Evolutionary conservation across 2,329 filamentous ascomycete species (phyloP), one percentile per base, ranked within the genome.

Genomic region (Diplodia intermedia): DNA sequence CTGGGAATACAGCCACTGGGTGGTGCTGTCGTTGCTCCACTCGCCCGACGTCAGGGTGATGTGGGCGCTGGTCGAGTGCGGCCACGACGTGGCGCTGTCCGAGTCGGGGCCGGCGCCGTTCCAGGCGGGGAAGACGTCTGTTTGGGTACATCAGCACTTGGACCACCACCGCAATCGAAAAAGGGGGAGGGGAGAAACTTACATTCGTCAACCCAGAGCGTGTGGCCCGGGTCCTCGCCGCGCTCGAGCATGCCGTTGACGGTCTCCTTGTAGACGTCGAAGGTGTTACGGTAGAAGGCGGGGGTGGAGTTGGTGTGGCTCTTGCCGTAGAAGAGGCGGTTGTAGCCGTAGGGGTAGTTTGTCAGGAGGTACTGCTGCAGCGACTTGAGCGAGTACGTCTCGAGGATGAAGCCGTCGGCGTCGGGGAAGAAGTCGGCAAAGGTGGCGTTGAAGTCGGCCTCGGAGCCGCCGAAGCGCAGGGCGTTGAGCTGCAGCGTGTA

Each of bases 281-380:
- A 66, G 23, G 63, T 66, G 15, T 66, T 66, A 7, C 55, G 50
- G 52, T 66, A 66, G n/a, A 66, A 66, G 2, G 36, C 53, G 1
- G 15, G 20, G 23, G 63, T 66, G 9, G 63, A 66, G 63, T 57
- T 56, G 18, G 63, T 66, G 63, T 66, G 63, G 38, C 63, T 66
- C 63, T 66, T 66, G 36, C 63, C 63, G 40, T 66, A 66, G 20
- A 66, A 66, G 26, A 66, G 26, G 15, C 63, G 63, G 52, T 66
- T 66, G 63, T 66, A 66, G 53, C 63, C 63, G 63, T 66, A 66
- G 14, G 63, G 63, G 31, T 66, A 66, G 53, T 66, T 66, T 40
- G 63, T 66, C 18, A 66, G 63, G 9, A 66, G 40, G 52, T 66
- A 66, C 31, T 66, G 63, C 40, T 66, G 63, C 26, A 66, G 43